Base-by-base conservation (phyloP, 2,329 filamentous ascomycete species). In the Orbilia javanica region DNA sequence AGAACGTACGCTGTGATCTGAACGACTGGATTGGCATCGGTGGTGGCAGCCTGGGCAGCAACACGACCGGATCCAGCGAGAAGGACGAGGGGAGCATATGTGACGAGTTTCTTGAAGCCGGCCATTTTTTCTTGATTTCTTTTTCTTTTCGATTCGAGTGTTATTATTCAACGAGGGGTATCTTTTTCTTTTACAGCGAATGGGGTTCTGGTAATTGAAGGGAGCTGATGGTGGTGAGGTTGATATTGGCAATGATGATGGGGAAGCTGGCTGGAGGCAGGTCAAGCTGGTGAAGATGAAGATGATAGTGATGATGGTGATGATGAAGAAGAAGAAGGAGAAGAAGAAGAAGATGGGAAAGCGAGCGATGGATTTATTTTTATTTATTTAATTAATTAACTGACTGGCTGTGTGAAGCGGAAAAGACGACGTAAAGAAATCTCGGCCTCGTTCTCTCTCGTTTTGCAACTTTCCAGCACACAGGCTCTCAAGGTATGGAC, bases 11-110 rank as follows among this genome's bases (percentile, higher is more conserved):
- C 50, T 7, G 74, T 78, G 15, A 78, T 27, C 11, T 62, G 27
- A 29, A 78, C 48, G 39, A 60, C 42, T 10, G 74, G 74, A 36
- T 78, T 78, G 22, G 74, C 74, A 20, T 71, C 60, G 22, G 73
- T 67, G 22, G 67, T 72, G 22, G 67, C 68, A 15, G 60, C 20
- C 67, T 78, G 67, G n/a, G 67, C 60, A 2, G 39, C 36, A 46
- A 42, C 60, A 36, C 42, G 29, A n/a, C 42, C 39, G 25, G n/a
- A 22, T 18, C 22, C 48, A 18, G 48, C 31, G 34, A 68, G 52
- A 29, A 72, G 25, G 50, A 36, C 29, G 36, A 44, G 67, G 29
- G 66, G 66, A 36, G 53, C 57, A 39, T 67, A 46, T 22, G 50
- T 67, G 27, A 72, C 25, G 22, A 78, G 44, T 46, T 63, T 71